Conservation (phyloP, 2,329 filamentous ascomycete genomes). For the Colletotrichum liaoningense region DNA sequence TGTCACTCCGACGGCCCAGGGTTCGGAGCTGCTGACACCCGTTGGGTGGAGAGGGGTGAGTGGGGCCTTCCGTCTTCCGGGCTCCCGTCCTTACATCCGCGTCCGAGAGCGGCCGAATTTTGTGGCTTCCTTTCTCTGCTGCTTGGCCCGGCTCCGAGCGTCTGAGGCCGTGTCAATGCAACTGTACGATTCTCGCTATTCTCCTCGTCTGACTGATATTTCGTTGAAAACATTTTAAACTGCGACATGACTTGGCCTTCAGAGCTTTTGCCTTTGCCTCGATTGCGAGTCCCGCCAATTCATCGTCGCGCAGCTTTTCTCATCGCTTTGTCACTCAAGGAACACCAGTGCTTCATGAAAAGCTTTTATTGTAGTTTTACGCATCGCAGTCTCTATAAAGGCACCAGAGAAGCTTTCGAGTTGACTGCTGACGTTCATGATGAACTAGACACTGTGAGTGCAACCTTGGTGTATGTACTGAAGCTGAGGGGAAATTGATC, state of each 20-base stretch:
- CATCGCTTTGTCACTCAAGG: not conserved
- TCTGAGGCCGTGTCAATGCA: not conserved
- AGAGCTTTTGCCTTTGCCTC: not conserved
- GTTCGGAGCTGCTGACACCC: constrained; percentile 8
- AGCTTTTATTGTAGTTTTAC: not conserved
- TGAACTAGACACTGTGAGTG: not conserved
- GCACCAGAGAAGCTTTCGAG: not conserved
- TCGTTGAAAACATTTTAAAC: not conserved
- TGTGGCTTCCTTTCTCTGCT: not conserved
- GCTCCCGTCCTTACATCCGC: constrained; percentile 16
- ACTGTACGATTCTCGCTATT: not conserved
- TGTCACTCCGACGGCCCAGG: not conserved
- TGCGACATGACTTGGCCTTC: not conserved
- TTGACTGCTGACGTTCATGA: not conserved
- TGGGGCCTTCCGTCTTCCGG: constrained; percentile 27
- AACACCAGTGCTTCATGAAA: not conserved
- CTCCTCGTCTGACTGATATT: not conserved
- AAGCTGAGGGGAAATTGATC: not conserved
- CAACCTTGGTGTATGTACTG: not conserved
- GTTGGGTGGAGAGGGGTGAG: not conserved
- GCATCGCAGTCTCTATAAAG: not conserved
- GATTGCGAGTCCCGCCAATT: not conserved
- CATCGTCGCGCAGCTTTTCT: not conserved
- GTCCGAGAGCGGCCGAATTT: constrained; percentile 6
- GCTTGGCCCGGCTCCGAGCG: not conserved